Evolutionary conservation across 306 rosid species (phyloP), one percentile per base, ranked within the genome.

Genomic region (Vigna hirtella): DNA sequence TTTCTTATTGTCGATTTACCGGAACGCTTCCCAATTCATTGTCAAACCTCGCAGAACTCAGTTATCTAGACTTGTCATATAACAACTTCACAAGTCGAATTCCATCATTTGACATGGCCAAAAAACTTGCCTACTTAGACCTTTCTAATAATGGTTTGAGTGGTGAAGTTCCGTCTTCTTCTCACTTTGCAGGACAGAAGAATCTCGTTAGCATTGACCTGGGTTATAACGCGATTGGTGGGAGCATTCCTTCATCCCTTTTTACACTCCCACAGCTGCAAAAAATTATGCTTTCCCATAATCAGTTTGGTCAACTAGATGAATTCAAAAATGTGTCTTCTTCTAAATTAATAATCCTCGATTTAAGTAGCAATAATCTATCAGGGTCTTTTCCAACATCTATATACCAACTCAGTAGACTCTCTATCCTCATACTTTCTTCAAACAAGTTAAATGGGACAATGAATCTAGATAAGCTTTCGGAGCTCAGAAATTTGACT

Each of bases 401-500:
- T 1, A 61, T 93, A 74, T 71, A 77, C 6, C 38, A 78, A n/a
- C 76, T 93, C 30, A 7, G 1, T 1, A 20, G 14, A 22, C 94
- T 91, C 0, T 49, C 45, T 12, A 16, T 58, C 20, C 87, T 91
- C 15, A 66, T 22, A 38, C 87, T 93, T 34, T 64, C 98, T 61
- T 83, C 83, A 26, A 91, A 93, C 87, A 89, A 78, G 26, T 82
- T 91, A 45, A 85, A 10, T 0, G 97, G 91, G 13, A 1, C 20
- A 1, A 2, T 84, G 9, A 51, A 14, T 1, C 74, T 91, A 1
- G 1, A 59, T 9, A 7, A 0, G 59, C 18, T 93, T 16, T 40
- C 1, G 34, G 30, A 38, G 12, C 83, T 88, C 0, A 56, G 6
- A 36, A 88, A 87, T 77, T 82, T 89, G 30, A 74, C 89, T 0